These are phyloP conservation scores for Biscogniauxia marginata DNA, from an alignment of 2,329 filamentous ascomycete genomes.

Conservation along the genomic window DNA sequence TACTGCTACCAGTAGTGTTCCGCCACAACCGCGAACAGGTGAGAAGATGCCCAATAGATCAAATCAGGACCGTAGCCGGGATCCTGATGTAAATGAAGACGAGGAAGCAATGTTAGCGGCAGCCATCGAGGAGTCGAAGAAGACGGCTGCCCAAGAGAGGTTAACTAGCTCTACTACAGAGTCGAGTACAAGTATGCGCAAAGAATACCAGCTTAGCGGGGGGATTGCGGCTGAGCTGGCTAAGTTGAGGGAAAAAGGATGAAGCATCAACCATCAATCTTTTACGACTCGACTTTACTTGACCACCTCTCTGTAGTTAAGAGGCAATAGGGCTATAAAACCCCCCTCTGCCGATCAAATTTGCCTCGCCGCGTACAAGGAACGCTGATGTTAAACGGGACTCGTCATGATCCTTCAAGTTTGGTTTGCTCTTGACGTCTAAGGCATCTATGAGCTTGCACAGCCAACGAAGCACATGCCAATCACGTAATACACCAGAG, in stretches of 20 bases:
- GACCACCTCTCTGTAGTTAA: not conserved
- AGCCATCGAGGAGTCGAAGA: slow-evolving; percentile 47
- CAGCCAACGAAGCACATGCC: not conserved
- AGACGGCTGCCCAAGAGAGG: slow-evolving; percentile 34
- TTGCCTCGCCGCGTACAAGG: not conserved
- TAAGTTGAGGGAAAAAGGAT: slow-evolving; percentile 50
- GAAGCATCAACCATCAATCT: slow-evolving; percentile 13
- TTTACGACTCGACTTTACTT: too few relatives aligned
- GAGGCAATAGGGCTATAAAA: not conserved
- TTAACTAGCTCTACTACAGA: slow-evolving; percentile 11
- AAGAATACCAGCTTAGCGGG: slow-evolving; percentile 49
- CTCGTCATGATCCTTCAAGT: not conserved
- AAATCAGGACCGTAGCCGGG: slow-evolving; percentile 37
- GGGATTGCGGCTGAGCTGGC: slow-evolving; percentile 62
- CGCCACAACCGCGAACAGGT: slow-evolving; percentile 18
- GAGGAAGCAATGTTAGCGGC: slow-evolving; percentile 50
- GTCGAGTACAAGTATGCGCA: slow-evolving; percentile 20
- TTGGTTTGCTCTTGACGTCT: too few relatives aligned
- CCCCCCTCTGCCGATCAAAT: not conserved
- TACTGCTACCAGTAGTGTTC: slow-evolving; percentile 9
- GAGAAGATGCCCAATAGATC: slow-evolving; percentile 13
- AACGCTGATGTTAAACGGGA: not conserved
- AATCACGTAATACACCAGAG: not conserved
- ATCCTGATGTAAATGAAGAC: slow-evolving; percentile 44
- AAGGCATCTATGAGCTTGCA: not conserved